These are phyloP conservation scores for Clavariopsis aquatica DNA, from an alignment of 495 filamentous ascomycete genomes.

Conservation along the genomic window DNA sequence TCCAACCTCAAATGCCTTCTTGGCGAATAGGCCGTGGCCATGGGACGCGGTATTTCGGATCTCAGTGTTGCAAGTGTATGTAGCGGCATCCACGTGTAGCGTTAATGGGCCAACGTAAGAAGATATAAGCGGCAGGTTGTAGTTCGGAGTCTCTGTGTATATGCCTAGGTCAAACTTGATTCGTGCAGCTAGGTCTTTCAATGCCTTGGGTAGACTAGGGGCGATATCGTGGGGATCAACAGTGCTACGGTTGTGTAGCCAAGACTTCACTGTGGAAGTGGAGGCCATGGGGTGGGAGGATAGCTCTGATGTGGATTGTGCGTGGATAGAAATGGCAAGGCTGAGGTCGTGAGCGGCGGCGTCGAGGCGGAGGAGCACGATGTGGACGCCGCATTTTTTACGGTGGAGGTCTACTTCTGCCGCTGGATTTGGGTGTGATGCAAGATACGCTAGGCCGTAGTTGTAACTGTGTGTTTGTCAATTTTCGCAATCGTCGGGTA, in stretches of 20 bases:
- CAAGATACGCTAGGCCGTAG: constrained; percentile 14
- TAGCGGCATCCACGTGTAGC: constrained; percentile 34
- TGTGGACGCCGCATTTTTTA: constrained; percentile 33
- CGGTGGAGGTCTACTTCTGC: constrained; percentile 19
- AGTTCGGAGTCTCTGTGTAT: constrained; percentile 12
- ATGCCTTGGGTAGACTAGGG: background rate
- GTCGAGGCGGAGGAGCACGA: constrained; percentile 31
- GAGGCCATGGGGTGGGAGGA: background rate
- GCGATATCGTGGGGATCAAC: constrained; percentile 15
- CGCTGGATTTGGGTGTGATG: background rate
- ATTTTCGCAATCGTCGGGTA: background rate
- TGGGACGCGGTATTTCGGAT: constrained; percentile 35
- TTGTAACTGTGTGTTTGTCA: constrained; percentile 18
- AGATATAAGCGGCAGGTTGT: constrained; percentile 33
- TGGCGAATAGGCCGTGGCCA: constrained; percentile 55
- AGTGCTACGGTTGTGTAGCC: constrained; percentile 23
- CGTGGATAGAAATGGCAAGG: constrained; percentile 9
- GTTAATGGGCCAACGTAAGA: constrained; percentile 27
- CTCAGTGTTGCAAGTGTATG: constrained; percentile 19
- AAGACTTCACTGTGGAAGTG: constrained; percentile 1
- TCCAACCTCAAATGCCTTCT: constrained; percentile 51
- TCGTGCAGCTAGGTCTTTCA: constrained; percentile 20
- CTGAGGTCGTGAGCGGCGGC: constrained; percentile 24
- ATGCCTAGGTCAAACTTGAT: constrained; percentile 34
- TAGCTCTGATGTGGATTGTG: background rate